Evolutionary conservation across 1,284 basidiomycete genomes (phyloP).

Genomic region (Singerocomus inundabilis): DNA sequence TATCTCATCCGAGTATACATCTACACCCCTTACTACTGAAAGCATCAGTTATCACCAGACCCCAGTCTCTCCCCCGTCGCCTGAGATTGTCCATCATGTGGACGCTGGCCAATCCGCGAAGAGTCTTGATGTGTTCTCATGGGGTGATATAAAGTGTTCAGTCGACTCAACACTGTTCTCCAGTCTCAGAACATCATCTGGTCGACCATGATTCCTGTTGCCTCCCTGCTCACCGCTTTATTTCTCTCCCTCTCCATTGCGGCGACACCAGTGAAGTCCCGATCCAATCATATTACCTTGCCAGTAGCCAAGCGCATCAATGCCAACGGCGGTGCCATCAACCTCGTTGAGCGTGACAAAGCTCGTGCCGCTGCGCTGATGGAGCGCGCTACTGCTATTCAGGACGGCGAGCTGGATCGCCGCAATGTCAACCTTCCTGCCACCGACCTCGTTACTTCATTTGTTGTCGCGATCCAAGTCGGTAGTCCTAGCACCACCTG

Average conservation of each 20-base stretch:
- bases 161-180: background rate
- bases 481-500: conserved; percentile 59
- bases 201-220: conserved; percentile 29
- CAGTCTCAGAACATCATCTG: too few relatives aligned
- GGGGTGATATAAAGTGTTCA: conserved; percentile 21
- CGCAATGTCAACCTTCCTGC: conserved; percentile 37
- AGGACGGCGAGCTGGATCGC: conserved; percentile 35
- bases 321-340: conserved; percentile 43
- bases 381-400: conserved; percentile 37
- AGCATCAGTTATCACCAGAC: conserved; percentile 7
- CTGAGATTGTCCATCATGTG: conserved; percentile 12
- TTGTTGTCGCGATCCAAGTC: conserved; percentile 54
- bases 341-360: conserved; percentile 54
- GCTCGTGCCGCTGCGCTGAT: conserved; percentile 46
- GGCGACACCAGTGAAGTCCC: conserved; percentile 44
- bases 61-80: background rate
- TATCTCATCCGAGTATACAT: background rate
- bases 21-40: background rate
- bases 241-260: conserved; percentile 47
- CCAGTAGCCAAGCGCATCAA: conserved; percentile 52
- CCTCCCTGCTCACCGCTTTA: conserved; percentile 40
- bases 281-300: conserved; percentile 42
- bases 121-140: background rate
- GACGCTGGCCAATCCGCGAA: background rate
- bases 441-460: conserved; percentile 48